Conservation (phyloP, 805 yeast species). For the Kuraishia ogatae region DNA sequence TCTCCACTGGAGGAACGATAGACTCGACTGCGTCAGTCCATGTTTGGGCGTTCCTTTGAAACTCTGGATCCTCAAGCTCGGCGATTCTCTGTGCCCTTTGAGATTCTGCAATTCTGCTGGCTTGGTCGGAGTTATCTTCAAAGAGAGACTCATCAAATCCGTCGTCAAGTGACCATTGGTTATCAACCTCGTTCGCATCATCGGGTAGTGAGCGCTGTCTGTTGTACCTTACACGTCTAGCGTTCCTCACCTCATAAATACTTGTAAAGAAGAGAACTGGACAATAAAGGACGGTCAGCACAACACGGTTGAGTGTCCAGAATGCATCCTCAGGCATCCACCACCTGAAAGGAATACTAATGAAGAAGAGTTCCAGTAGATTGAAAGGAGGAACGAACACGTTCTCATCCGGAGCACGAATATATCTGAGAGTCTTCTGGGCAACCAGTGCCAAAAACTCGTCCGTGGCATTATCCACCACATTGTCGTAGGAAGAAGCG, state of each 20-base stretch:
- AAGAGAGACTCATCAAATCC: conserved; percentile 45
- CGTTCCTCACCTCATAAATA: conserved; percentile 53
- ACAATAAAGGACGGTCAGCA: conserved; percentile 59
- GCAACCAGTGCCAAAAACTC: conserved; percentile 83
- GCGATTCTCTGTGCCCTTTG: conserved; percentile 49
- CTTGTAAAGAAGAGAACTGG: conserved; percentile 60
- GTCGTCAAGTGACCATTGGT: conserved; percentile 79
- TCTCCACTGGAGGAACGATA: conserved; percentile 50
- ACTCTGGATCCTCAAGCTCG: conserved; percentile 62
- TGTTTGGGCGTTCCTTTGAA: conserved; percentile 35
- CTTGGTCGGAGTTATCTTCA: conserved; percentile 21
- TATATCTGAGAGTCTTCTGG: conserved; percentile 72
- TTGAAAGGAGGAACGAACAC: conserved; percentile 84
- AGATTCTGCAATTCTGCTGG: conserved; percentile 24
- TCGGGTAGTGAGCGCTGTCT: conserved; percentile 55
- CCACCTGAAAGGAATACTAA: conserved; percentile 34
- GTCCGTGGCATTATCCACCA: conserved; percentile 74
- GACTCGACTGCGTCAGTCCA: conserved; percentile 45
- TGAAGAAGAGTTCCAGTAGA: conserved; percentile 50
- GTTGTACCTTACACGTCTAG: conserved; percentile 66
- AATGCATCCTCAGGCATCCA: conserved; percentile 23
- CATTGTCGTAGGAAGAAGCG: conserved; percentile 75
- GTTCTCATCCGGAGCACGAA: conserved; percentile 82
- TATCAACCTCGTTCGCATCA: conserved; percentile 71
- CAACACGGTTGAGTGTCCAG: conserved; percentile 34